Evolutionary conservation across 768 basidiomycete species (phyloP).

Genomic region (Rhodotorula graminis): DNA sequence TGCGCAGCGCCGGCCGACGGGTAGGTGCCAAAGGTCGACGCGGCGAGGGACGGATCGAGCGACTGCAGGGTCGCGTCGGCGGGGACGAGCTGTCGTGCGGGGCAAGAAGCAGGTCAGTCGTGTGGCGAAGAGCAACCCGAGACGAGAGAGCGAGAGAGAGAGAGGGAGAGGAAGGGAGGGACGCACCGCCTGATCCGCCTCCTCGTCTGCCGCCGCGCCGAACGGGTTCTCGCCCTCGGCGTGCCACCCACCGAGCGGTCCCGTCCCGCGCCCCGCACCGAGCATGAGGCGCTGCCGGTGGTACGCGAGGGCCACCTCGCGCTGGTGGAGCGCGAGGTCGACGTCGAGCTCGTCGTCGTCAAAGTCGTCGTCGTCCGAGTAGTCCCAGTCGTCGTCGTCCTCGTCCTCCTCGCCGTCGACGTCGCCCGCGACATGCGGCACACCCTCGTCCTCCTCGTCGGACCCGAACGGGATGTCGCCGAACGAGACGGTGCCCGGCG

Average conservation of each 20-base stretch:
- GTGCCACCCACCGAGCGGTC: slow-evolving; percentile 31
- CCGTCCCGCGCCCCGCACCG: slow-evolving; percentile 33
- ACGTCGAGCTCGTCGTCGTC: slow-evolving; percentile 36
- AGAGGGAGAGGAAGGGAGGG: neutral
- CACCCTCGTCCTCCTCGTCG: slow-evolving; percentile 9
- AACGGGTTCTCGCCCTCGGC: neutral
- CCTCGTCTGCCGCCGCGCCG: neutral
- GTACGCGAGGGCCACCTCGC: slow-evolving; percentile 38
- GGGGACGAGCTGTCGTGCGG: slow-evolving; percentile 22
- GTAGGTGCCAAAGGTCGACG: slow-evolving; percentile 8
- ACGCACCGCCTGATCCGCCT: slow-evolving; percentile 25
- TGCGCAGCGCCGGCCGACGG: slow-evolving; percentile 9
- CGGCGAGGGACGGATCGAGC: slow-evolving; percentile 3
- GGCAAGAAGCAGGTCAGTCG: neutral
- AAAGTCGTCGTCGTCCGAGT: slow-evolving; percentile 21
- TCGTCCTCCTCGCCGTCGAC: neutral
- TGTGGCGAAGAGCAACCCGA: too few relatives aligned
- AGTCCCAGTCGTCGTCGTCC: neutral
- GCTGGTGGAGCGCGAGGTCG: slow-evolving; percentile 29
- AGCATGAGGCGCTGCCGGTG: slow-evolving; percentile 27
- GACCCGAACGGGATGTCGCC: slow-evolving; percentile 23
- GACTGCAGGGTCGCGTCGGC: slow-evolving; percentile 11
- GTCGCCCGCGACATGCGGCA: neutral
- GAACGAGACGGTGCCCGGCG: slow-evolving; percentile 16
- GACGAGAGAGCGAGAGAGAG: too few relatives aligned